phyloP scores from a whole-genome alignment of 1,284 basidiomycete species.

The Trichosporon inkin region DNA sequence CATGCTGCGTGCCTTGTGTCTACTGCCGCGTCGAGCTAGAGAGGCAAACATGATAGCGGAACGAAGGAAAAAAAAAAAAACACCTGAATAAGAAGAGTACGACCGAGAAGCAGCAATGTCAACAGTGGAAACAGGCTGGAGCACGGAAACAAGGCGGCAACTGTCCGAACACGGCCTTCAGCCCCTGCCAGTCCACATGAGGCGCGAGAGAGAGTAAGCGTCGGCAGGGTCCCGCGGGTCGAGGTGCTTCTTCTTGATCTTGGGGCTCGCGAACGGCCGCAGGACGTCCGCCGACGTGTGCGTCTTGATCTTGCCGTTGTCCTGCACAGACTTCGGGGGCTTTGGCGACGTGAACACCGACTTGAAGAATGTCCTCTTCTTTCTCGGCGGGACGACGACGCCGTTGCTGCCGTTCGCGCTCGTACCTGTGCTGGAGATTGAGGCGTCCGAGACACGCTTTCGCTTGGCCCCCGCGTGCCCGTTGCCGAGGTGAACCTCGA shows the following conservation, averaged over 20 bases:
- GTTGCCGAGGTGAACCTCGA: neutral
- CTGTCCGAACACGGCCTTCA: no score
- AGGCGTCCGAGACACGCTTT: neutral
- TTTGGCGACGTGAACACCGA: constrained; percentile 2
- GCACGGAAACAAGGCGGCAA: no score
- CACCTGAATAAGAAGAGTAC: no score
- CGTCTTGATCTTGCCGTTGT: neutral
- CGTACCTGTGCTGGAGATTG: neutral
- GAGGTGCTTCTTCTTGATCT: neutral
- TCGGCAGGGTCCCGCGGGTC: neutral
- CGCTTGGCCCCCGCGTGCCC: neutral
- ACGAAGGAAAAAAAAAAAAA: no score
- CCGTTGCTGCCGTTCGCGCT: neutral
- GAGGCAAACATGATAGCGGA: no score
- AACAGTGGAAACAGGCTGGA: no score
- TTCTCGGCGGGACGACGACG: neutral
- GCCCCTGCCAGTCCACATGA: neutral
- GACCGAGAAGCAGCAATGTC: no score
- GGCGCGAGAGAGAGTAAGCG: neutral
- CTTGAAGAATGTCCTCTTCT: constrained; percentile 6
- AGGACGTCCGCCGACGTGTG: neutral
- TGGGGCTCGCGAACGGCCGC: neutral
- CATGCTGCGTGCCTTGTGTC: no score
- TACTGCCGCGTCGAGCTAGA: no score
- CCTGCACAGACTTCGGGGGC: neutral